Evolutionary conservation across 352 stramenopile species (phyloP), one percentile per base, ranked within the genome.

Genomic region (Globisporangium polare): DNA sequence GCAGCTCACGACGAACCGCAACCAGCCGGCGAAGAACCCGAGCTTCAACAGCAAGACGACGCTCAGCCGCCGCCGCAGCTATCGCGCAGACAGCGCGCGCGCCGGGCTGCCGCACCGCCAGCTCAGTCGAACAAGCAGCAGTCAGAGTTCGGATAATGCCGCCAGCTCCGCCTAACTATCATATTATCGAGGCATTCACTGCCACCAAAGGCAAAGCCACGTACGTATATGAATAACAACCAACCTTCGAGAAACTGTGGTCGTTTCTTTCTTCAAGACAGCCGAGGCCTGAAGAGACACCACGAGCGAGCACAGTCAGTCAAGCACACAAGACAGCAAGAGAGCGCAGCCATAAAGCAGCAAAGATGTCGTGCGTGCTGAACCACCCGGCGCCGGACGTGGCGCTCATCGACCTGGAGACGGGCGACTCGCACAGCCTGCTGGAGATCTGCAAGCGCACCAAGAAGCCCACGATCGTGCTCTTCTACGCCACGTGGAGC

Each of bases 401-500:
- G 31, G 50, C 51, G 62, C 64, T 88, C 17, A 67, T 84, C 13
- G 78, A 86, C 60, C 68, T 88, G 29, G 78, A 86, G 63, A 78
- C 66, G 3, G 78, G 78, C 13, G 72, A 80, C 41, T 52, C 47
- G 47, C 66, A 68, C 50, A 68, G 61, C 20, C 66, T 88, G 26
- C 39, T 67, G 27, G 63, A 73, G n/a, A 45, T 85, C 56, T 56
- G 81, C 12, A 42, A 69, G 35, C 58, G 63, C 57, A 73, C 65
- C 33, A 68, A 68, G 45, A 65, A 70, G 35, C 70, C 75, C 26
- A 82, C 74, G 17, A 62, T 86, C 52, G 45, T 85, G 65, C 76
- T 82, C 24, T 85, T 88, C 56, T 88, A 86, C 67, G 77, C 75
- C 17, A 89, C 79, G 35, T 89, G 77, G 80, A 85, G 77, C 68